phyloP scores from a whole-genome alignment of 441 rosid species.

The Lepidium campestre region DNA sequence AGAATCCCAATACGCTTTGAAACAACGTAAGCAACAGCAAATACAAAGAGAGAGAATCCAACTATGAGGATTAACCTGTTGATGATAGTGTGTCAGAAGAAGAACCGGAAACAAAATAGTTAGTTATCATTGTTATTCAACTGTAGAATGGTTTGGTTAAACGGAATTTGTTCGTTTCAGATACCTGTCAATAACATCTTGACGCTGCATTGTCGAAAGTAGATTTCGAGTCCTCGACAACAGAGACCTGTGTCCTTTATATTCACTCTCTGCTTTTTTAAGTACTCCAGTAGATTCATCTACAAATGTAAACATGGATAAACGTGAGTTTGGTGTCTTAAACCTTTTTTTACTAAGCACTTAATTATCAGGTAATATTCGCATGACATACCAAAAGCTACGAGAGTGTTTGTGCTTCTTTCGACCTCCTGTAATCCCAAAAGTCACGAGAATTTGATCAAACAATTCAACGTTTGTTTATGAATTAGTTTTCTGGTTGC shows the following conservation, averaged over 20 bases:
- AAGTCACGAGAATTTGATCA: conserved; percentile 11
- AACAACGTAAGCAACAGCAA: conserved; percentile 75
- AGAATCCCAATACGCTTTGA: conserved; percentile 77
- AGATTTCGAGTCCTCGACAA: conserved; percentile 76
- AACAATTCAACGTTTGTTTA: background rate
- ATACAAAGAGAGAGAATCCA: conserved; percentile 62
- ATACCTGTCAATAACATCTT: conserved; percentile 83
- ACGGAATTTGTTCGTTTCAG: background rate
- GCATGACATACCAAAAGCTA: conserved; percentile 60
- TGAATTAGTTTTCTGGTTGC: background rate
- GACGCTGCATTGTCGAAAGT: conserved; percentile 92
- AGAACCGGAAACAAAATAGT: background rate
- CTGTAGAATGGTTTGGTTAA: background rate
- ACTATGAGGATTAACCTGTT: conserved; percentile 58
- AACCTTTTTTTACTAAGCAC: background rate
- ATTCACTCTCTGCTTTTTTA: conserved; percentile 85
- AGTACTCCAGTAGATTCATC: conserved; percentile 85
- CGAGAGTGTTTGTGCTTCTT: conserved; percentile 66
- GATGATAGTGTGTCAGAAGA: background rate
- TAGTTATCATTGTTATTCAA: background rate
- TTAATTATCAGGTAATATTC: background rate
- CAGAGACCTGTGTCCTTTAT: conserved; percentile 84
- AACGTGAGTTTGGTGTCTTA: background rate
- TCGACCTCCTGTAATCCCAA: conserved; percentile 64
- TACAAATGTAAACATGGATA: conserved; percentile 18